Evolutionary conservation across 768 basidiomycete species (phyloP).

Genomic region (Pisolithus sp.): DNA sequence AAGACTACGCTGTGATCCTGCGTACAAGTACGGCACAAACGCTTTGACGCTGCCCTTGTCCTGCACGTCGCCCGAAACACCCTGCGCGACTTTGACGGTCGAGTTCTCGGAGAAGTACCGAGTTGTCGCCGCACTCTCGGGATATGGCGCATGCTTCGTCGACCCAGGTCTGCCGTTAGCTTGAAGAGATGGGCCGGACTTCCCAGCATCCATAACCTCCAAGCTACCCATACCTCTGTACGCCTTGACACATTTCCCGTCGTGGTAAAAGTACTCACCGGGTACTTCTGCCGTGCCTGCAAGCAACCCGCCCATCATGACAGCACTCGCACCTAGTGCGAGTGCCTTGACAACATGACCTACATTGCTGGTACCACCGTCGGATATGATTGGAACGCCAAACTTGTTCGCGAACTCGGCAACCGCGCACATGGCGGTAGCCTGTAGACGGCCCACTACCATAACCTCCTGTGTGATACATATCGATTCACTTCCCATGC

Average conservation of each 20-base stretch:
- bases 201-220: conserved; percentile 86
- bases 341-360: conserved; percentile 98
- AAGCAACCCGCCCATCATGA: conserved; percentile 98
- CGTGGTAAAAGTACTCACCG: conserved; percentile 99
- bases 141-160: conserved; percentile 44
- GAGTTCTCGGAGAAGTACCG: conserved; percentile 57
- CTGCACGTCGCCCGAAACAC: conserved; percentile 93
- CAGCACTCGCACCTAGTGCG: conserved; percentile 87
- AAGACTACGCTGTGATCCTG: conserved; percentile 86
- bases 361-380: conserved; percentile 92
- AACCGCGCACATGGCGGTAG: conserved; percentile 93
- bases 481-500: conserved; percentile 98
- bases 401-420: conserved; percentile 91
- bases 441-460: conserved; percentile 97
- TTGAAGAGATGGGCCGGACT: conserved; percentile 26
- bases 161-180: conserved; percentile 23
- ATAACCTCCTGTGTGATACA: conserved; percentile 99
- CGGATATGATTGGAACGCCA: conserved; percentile 94
- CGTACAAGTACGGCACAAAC: conserved; percentile 81
- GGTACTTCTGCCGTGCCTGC: conserved; percentile 97
- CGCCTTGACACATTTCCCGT: conserved; percentile 97
- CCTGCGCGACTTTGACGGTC: conserved; percentile 92
- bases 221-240: conserved; percentile 98
- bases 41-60: conserved; percentile 94
- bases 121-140: conserved; percentile 92